Base-by-base conservation (phyloP, 352 stramenopile genomes). In the Globisporangium nodosum region DNA sequence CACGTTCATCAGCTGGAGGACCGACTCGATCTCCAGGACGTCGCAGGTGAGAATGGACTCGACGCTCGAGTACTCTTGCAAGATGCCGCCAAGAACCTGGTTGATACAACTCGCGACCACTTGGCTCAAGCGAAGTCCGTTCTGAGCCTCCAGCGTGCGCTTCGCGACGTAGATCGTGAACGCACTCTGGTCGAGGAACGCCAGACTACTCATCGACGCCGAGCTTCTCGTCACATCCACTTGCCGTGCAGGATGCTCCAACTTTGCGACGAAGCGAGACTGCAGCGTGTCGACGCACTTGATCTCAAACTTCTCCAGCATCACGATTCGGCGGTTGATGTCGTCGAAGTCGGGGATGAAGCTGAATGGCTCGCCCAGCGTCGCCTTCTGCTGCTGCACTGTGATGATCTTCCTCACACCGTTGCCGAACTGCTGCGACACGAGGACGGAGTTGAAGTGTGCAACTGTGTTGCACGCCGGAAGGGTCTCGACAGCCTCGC, bases 51-150 rank as follows among this genome's bases (percentile, higher is more conserved):
- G 72, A 39, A 90, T 76, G 1, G 78, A 91, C 46, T 91, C 81
- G 5, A 93, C 50, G 18, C 74, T 69, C 1, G 80, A 73, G 49
- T 68, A 83, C 60, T 93, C 81, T 48, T 85, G 71, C 24, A 93
- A 48, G 13, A 86, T 52, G 21, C 76, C 76, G 15, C 74, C 77
- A 3, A 91, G 67, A 3, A 87, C 52, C 60, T 90, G 84, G 48
- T 93, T 89, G 47, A 93, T 79, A 42, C 73, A 81, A 27, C 69
- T 61, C 11, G 78, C 81, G 21, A 91, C 74, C 9, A 90, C 78
- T 51, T 90, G 76, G 13, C 62, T 76, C 12, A 74, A 37, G 2
- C 81, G 77, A 48, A 91, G 71, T 1, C 73, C 70, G 4, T 11
- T 42, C 6, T 66, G 54, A 2, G 64, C 37, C 42, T 77, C 60